Percentiles rank a stretch among this genome's conserved stretches.
These are phyloP conservation scores for Pyrenula aspistea DNA, from an alignment of 495 filamentous ascomycete genomes.

Conservation along the genomic window DNA sequence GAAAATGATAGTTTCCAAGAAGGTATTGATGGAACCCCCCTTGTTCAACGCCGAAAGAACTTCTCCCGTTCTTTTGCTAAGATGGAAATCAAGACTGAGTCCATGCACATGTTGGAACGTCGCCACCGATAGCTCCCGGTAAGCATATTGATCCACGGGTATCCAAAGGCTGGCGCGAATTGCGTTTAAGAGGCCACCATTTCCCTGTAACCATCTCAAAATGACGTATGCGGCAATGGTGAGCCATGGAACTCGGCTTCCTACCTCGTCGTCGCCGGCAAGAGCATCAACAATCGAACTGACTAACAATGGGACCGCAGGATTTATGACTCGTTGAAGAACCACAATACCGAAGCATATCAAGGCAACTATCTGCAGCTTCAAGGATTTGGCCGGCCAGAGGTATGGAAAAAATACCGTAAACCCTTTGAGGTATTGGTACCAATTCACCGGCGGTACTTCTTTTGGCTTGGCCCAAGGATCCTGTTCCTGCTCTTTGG, in stretches of 20 bases:
- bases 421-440: constrained; percentile 69
- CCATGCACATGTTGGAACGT: constrained; percentile 95
- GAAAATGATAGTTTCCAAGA: constrained; percentile 92
- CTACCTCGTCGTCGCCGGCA: constrained; percentile 31
- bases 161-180: constrained; percentile 80
- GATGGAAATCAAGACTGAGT: constrained; percentile 89
- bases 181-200: constrained; percentile 75
- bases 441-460: constrained; percentile 47
- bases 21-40: constrained; percentile 90
- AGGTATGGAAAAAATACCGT: constrained; percentile 86
- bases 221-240: constrained; percentile 67
- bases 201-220: constrained; percentile 78
- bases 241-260: constrained; percentile 47
- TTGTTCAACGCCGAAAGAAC: constrained; percentile 92
- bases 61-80: constrained; percentile 93
- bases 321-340: constrained; percentile 66
- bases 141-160: constrained; percentile 90
- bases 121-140: constrained; percentile 84
- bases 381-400: constrained; percentile 69
- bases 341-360: constrained; percentile 68
- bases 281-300: constrained; percentile 61
- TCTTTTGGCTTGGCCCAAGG: constrained; percentile 36
- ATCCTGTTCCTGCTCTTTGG: constrained; percentile 8
- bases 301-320: constrained; percentile 67
- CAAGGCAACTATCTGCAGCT: constrained; percentile 63